Evolutionary conservation across 1,139 yeast species (phyloP), one percentile per base, ranked within the genome.

Genomic region (Meyerozyma elateridarum): DNA sequence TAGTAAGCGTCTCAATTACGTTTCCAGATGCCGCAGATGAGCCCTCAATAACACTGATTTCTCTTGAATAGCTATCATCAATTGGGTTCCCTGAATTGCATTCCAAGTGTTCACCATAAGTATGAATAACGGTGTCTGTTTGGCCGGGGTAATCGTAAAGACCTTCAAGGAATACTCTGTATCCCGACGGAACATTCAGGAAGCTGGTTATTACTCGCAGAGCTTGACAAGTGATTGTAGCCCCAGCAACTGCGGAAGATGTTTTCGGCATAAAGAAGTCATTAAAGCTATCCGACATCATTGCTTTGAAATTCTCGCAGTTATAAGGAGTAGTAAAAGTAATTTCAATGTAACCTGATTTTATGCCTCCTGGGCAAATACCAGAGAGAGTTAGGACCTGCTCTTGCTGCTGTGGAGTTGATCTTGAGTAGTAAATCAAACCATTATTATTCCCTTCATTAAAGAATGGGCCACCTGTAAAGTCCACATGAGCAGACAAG

Each of bases 141-240:
- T 17, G 12, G 1, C 28, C 13, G 3, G 45, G 39, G 31, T 39
- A 44, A n/a, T 20, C 34, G 25, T 40, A 45, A 25, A 42, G 35
- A 2, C 52, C 51, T 22, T 44, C 37, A n/a, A 47, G 17, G 29
- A 47, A 48, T 6, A 40, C 43, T 20, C 51, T 34, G 15, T 36
- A 36, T 1, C 40, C 44, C 5, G 22, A 31, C 5, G 38, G 35
- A 21, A 46, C 34, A 17, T 31, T 20, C 6, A 34, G 32, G 24
- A 47, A 41, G 6, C 34, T 28, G 6, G 43, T 34, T 8, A 33
- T 31, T 8, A 45, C 26, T 5, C 31, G 27, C 13, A 28, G 36
- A 14, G 36, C 30, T 12, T 34, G 32, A 14, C 37, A 31, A n/a
- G 32, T 22, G 4, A 32, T 22, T 6, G 32, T 16, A 8, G 31